Percentiles rank a stretch among this genome's conserved stretches.
Conservation (phyloP, 495 filamentous ascomycete genomes). For the Baudoinia panamericana region DNA sequence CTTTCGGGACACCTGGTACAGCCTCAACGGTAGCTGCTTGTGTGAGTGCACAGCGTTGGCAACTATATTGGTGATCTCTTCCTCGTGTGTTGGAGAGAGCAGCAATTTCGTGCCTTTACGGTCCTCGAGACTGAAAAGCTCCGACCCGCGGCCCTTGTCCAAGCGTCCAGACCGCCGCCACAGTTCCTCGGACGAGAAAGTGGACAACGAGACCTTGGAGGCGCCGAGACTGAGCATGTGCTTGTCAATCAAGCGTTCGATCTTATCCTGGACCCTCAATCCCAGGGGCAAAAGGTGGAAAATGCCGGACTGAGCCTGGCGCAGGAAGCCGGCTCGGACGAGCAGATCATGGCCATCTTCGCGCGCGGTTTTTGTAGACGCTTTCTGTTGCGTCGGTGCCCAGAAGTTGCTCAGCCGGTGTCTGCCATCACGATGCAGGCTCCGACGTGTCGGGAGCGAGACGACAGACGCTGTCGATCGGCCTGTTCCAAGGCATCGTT, state of each 20-base stretch:
- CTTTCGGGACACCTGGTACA: slow-evolving; percentile 90
- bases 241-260: slow-evolving; percentile 73
- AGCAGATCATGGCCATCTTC: slow-evolving; percentile 61
- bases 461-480: neutral
- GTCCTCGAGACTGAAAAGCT: slow-evolving; percentile 75
- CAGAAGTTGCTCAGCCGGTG: slow-evolving; percentile 61
- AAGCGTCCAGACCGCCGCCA: slow-evolving; percentile 63
- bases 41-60: slow-evolving; percentile 65
- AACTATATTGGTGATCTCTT: slow-evolving; percentile 81
- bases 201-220: slow-evolving; percentile 76
- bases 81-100: slow-evolving; percentile 88
- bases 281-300: slow-evolving; percentile 93
- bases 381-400: slow-evolving; percentile 57
- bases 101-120: slow-evolving; percentile 62
- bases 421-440: slow-evolving; percentile 35
- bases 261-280: slow-evolving; percentile 72
- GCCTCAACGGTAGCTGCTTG: slow-evolving; percentile 68
- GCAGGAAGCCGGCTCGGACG: slow-evolving; percentile 64
- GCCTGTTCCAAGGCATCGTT: slow-evolving; percentile 1
- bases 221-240: slow-evolving; percentile 73
- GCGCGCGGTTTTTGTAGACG: slow-evolving; percentile 30
- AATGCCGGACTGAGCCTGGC: slow-evolving; percentile 77
- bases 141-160: slow-evolving; percentile 30
- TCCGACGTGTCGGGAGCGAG: neutral
- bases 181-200: slow-evolving; percentile 69